phyloP scores from a whole-genome alignment of 2,329 filamentous ascomycete species.

The Magnaporthiopsis rhizophila region DNA sequence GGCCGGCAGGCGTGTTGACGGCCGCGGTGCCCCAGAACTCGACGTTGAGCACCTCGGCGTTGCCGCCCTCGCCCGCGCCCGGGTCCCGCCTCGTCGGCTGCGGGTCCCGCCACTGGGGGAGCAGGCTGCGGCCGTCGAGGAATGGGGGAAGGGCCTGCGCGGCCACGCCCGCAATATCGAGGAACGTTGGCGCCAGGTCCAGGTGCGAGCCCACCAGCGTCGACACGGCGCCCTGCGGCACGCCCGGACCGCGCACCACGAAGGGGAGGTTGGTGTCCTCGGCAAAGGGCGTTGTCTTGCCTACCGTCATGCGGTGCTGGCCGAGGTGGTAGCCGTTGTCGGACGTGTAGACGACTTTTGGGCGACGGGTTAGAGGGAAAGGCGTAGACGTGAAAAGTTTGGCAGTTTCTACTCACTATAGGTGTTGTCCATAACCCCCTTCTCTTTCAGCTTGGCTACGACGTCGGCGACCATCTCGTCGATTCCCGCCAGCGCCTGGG shows the following conservation, averaged over 20 bases:
- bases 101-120: constrained; percentile 19
- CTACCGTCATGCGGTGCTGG: constrained; percentile 17
- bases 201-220: constrained; percentile 17
- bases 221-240: constrained; percentile 15
- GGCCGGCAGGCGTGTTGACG: constrained; percentile 12
- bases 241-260: constrained; percentile 20
- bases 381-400: no score
- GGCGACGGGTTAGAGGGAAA: no score
- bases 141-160: constrained; percentile 16
- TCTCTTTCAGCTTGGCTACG: constrained; percentile 18
- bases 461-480: constrained; percentile 27
- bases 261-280: constrained; percentile 25
- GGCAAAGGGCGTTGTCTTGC: constrained; percentile 20
- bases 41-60: constrained; percentile 18
- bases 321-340: constrained; percentile 24
- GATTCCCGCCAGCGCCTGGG: constrained; percentile 19
- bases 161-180: constrained; percentile 19
- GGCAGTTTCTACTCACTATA: constrained; percentile 9
- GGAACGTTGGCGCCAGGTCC: constrained; percentile 22
- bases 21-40: constrained; percentile 20
- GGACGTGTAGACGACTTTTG: constrained; percentile 17
- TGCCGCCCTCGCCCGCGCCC: constrained; percentile 6
- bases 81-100: constrained; percentile 7
- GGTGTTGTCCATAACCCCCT: constrained; percentile 18
- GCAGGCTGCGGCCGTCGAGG: constrained; percentile 22